Conservation (phyloP, 2,329 filamentous ascomycete genomes). For the Beauveria rudraprayagi region DNA sequence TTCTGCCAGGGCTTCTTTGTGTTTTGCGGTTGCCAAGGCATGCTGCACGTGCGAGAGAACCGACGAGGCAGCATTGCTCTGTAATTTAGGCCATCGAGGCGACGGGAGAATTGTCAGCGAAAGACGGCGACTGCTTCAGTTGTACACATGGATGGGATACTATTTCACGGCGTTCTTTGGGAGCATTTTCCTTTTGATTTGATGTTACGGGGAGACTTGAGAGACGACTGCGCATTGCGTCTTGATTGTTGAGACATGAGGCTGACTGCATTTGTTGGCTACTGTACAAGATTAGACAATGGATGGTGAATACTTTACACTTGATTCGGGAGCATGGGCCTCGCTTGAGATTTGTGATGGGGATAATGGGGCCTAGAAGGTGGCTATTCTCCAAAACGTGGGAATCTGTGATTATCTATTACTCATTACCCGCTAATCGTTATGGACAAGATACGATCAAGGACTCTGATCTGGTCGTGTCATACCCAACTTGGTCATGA, state of each 20-base stretch:
- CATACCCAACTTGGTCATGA: slow-evolving; percentile 28
- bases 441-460: neutral
- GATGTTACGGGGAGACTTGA: neutral
- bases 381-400: neutral
- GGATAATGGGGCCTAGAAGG: neutral
- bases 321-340: neutral
- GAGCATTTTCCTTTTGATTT: slow-evolving; percentile 1
- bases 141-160: neutral
- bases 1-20: slow-evolving; percentile 67
- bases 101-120: neutral
- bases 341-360: neutral
- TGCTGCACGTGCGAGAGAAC: slow-evolving; percentile 76
- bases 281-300: slow-evolving; percentile 2
- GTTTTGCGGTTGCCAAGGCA: slow-evolving; percentile 85
- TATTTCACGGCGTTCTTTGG: slow-evolving; percentile 3
- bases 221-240: neutral
- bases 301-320: neutral
- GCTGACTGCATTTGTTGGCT: neutral
- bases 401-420: too few species aligned
- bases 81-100: slow-evolving; percentile 29
- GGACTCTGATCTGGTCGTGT: neutral
- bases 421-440: too few species aligned
- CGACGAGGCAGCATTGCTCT: slow-evolving; percentile 77
- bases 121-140: neutral
- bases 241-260: neutral